These are phyloP conservation scores for Mycena albidolilacea DNA, from an alignment of 768 basidiomycete genomes.

Conservation along the genomic window DNA sequence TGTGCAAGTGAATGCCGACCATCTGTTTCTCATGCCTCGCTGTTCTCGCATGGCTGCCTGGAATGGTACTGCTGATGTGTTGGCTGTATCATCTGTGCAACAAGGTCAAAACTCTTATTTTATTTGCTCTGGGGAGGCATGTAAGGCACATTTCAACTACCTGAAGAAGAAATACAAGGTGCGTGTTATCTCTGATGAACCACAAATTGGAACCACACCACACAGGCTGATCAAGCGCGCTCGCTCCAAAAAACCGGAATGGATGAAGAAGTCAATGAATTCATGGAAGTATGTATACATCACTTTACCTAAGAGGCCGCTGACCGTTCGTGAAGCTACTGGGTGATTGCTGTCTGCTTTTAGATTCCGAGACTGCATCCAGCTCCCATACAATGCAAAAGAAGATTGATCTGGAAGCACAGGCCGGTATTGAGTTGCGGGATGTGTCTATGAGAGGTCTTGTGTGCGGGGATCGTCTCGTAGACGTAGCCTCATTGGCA, in stretches of 20 bases:
- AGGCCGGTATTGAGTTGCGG: conserved; percentile 1
- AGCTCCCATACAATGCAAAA: background rate
- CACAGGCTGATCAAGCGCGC: background rate
- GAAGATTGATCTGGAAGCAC: background rate
- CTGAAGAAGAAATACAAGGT: conserved; percentile 11
- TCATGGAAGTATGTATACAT: conserved; percentile 5
- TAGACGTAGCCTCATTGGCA: background rate
- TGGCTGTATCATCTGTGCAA: conserved; percentile 1
- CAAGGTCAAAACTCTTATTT: conserved; percentile 8
- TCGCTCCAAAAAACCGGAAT: background rate
- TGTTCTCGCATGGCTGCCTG: background rate
- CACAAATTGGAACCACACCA: background rate
- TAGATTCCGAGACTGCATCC: conserved; percentile 4
- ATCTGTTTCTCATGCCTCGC: background rate
- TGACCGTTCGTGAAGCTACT: background rate
- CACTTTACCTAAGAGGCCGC: conserved; percentile 6
- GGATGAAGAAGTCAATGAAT: background rate
- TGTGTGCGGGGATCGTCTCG: background rate
- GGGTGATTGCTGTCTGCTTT: background rate
- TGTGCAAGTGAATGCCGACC: background rate
- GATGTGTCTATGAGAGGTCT: conserved; percentile 1
- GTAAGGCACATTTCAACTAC: conserved; percentile 2
- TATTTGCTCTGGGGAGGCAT: background rate
- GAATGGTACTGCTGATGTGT: background rate
- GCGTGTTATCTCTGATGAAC: background rate